These are phyloP conservation scores for Hericium erinaceus DNA, from an alignment of 768 basidiomycete species.

Conservation along the genomic window DNA sequence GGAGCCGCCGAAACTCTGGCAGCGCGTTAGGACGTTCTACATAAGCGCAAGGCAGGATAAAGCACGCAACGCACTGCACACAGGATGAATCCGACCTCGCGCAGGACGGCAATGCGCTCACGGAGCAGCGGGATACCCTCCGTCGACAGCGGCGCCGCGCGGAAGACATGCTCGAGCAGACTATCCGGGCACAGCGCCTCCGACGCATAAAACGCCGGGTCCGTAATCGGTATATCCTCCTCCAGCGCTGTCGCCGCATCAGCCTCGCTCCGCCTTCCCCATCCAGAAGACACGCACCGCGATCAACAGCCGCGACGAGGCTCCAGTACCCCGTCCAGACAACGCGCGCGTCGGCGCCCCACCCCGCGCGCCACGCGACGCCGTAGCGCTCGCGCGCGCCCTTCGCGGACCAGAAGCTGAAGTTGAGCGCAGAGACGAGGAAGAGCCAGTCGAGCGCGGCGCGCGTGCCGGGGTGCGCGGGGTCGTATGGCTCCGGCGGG, in stretches of 20 bases:
- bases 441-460: slow-evolving; percentile 73
- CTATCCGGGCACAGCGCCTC: slow-evolving; percentile 60
- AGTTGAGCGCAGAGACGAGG: slow-evolving; percentile 78
- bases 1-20: slow-evolving; percentile 10
- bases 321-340: slow-evolving; percentile 85
- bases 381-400: slow-evolving; percentile 52
- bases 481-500: slow-evolving; percentile 54
- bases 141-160: slow-evolving; percentile 41
- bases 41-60: background rate
- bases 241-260: slow-evolving; percentile 51
- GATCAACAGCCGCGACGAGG: slow-evolving; percentile 72
- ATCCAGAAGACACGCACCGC: slow-evolving; percentile 38
- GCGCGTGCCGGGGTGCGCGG: slow-evolving; percentile 38
- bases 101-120: slow-evolving; percentile 68
- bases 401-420: slow-evolving; percentile 78
- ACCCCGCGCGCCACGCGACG: slow-evolving; percentile 67
- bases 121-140: slow-evolving; percentile 64
- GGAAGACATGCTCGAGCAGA: slow-evolving; percentile 61
- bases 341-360: slow-evolving; percentile 38
- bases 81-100: slow-evolving; percentile 66
- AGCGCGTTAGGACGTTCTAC: background rate
- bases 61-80: slow-evolving; percentile 41
- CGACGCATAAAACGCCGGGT: slow-evolving; percentile 73
- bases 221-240: slow-evolving; percentile 66
- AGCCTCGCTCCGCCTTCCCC: background rate